Base-by-base conservation (phyloP, 2,329 filamentous ascomycete genomes). In the Pseudovirgaria hyperparasitica region DNA sequence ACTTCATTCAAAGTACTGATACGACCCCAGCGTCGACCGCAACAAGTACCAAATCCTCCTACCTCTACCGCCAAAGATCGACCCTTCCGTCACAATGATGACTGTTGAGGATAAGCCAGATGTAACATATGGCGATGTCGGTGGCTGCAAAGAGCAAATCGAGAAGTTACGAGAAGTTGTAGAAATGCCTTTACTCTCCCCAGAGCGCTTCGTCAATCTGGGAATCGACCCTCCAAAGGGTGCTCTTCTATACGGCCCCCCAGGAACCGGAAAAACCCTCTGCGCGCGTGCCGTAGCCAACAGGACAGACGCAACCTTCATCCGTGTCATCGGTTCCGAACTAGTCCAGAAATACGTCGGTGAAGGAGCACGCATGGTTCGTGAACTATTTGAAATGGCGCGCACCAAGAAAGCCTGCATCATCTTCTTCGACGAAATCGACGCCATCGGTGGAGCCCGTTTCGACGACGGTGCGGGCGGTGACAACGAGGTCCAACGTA, bases 21-120 rank as follows among this genome's bases (percentile, higher is more conserved):
- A 18, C 5, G 19, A 23, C 23, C n/a, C 16, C 33, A 71, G 73
- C 52, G 90, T 98, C 53, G 90, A 98, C 58, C 72, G 90, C 31
- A 96, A 92, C 66, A 98, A 98, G 67, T 98, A 98, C 60, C 90
- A 98, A 62, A 98, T 98, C 48, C 76, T 98, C 57, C 70, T 98
- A 25, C 90, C 90, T 19, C 64, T 98, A 29, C 90, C 90, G 22
- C 90, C 90, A 19, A 98, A 96, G 70, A 98, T 98, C 63, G 90
- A 98, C 50, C 87, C 90, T 28, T 93, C 82, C 43, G 90, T 98
- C 41, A 98, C 90, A 20, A 98, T 98, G 90, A 98, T 98, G 90
- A 96, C 90, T 26, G 90, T 98, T 38, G 90, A 98, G 65, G 90
- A 98, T 63, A 98, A 98, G 67, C 90, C 90, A 10, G 90, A 98